phyloP scores from a whole-genome alignment of 805 yeast genomes.

The Kodamaea jinghongensis region DNA sequence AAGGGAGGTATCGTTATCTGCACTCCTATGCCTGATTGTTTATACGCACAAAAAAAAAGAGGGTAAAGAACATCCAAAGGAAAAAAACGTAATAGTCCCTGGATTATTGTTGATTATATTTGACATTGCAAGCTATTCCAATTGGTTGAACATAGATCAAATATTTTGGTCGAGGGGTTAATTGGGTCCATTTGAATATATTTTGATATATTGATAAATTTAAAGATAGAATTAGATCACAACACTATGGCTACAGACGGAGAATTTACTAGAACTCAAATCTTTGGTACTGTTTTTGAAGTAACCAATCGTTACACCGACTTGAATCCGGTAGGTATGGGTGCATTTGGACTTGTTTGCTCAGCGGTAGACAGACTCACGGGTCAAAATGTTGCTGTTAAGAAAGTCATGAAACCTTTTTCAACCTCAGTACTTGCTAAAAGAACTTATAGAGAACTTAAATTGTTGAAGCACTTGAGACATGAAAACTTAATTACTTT shows the following conservation, averaged over 20 bases:
- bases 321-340: constrained; percentile 98
- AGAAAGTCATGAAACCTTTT: constrained; percentile 97
- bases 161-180: neutral
- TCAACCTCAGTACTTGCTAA: constrained; percentile 92
- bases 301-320: constrained; percentile 87
- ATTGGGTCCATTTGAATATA: too few relatives aligned
- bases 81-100: neutral
- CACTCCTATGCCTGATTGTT: too few relatives aligned
- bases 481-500: constrained; percentile 93
- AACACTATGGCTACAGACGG: constrained; percentile 42
- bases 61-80: neutral
- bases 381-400: constrained; percentile 91
- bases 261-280: constrained; percentile 71
- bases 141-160: neutral
- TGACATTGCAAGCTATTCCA: neutral
- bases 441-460: constrained; percentile 93
- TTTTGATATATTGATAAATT: too few relatives aligned
- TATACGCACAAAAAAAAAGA: too few relatives aligned
- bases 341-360: constrained; percentile 97
- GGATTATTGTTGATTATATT: constrained; percentile 1
- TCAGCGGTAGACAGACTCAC: constrained; percentile 92
- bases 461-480: constrained; percentile 84
- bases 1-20: too few relatives aligned
- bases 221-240: too few relatives aligned
- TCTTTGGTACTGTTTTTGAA: constrained; percentile 93